Base-by-base conservation (phyloP, 129 eudicot genomes). In the Mikania micrantha region DNA sequence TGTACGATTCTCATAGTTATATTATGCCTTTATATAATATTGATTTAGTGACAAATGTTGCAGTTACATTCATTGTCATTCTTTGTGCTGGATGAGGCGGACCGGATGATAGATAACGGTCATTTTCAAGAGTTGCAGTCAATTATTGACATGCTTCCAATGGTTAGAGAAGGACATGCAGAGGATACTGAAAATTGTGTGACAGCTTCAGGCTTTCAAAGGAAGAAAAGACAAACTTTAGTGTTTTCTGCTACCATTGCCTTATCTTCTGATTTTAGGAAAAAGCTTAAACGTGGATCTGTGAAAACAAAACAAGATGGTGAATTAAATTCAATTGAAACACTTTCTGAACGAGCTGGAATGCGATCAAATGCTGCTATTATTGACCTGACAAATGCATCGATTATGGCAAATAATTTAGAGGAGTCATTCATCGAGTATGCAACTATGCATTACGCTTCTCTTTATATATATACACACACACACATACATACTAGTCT, bases 71-170 rank as follows among this genome's bases (percentile, higher is more conserved):
- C 95, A 9, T 57, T 93, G 71, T 93, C 99, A 16, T 93, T 93
- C 69, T 93, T 93, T 81, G 99, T 93, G 74, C 90, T 93, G 85
- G 99, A 93, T 67, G 99, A 93, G 80, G 99, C 99, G 28, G 99
- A 93, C 74, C 92, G 99, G 15, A 93, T 93, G 99, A 86, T 93
- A 59, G 93, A 93, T 70, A 72, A 73, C 47, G 99, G 99, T 20
- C 99, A 93, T 77, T 93, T 93, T 75, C 93, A 80, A 20, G 99
- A 93, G 81, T 76, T 93, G 73, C 99, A 93, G 83, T 93, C 99
- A 61, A 84, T 93, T 61, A 83, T 93, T 60, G 99, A 93, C 77
- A 82, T 86, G 93, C 95, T 93, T 80, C 99, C 99, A 8, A 65
- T 77, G 84, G 49, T 73, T 56, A 81, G 71, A 10, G 87, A 84